A percentile compares a stretch with the other conserved stretches of the same genome.
Conservation (phyloP, 225 moss, liverwort and hornwort genomes). For the Takakia lepidozioides region DNA sequence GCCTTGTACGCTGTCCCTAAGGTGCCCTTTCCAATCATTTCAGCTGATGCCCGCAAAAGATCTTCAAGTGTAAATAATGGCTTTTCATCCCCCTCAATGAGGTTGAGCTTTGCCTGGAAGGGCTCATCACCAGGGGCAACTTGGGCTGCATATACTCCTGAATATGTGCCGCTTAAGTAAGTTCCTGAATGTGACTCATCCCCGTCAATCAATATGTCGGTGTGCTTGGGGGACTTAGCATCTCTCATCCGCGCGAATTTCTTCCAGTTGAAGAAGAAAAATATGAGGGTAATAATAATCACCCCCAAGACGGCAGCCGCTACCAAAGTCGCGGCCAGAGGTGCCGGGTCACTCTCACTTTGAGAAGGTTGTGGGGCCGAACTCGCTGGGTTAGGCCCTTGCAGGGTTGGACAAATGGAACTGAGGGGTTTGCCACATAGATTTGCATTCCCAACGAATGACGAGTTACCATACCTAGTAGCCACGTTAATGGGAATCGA, state of each 20-base stretch:
- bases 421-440: slow-evolving; percentile 9
- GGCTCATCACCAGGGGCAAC: slow-evolving; percentile 11
- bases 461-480: slow-evolving; percentile 16
- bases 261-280: slow-evolving; percentile 50
- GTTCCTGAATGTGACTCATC: no score
- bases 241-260: slow-evolving; percentile 18
- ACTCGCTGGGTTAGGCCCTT: slow-evolving; percentile 8
- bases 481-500: slow-evolving; percentile 17
- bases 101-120: slow-evolving; percentile 43
- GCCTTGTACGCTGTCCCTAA: slow-evolving; percentile 75
- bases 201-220: slow-evolving; percentile 6
- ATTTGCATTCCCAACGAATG: slow-evolving; percentile 19
- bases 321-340: slow-evolving; percentile 25
- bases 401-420: slow-evolving; percentile 4
- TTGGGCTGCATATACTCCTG: no score
- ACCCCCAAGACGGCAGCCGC: slow-evolving; percentile 49
- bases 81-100: slow-evolving; percentile 31
- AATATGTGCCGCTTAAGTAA: no score
- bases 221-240: slow-evolving; percentile 21
- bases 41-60: slow-evolving; percentile 63
- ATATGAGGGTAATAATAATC: slow-evolving; percentile 40
- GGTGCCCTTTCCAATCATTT: slow-evolving; percentile 76
- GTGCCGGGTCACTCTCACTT: slow-evolving; percentile 4
- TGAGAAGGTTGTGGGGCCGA: slow-evolving; percentile 1
- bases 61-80: slow-evolving; percentile 38